Evolutionary conservation across 768 basidiomycete genomes (phyloP), one percentile per base, ranked within the genome.

Genomic region (Trametes sanguinea): DNA sequence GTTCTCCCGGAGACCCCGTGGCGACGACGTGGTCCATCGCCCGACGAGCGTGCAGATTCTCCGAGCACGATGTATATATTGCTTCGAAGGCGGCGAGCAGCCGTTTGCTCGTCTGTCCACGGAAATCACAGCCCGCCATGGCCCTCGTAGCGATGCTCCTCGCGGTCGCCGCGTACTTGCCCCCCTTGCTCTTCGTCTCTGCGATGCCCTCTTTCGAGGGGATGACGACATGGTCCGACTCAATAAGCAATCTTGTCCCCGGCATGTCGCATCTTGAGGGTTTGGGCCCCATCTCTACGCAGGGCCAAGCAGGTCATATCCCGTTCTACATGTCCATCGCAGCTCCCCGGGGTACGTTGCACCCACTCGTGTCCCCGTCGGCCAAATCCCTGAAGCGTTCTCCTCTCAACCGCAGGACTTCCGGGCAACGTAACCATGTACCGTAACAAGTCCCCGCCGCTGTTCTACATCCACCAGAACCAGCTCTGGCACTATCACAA

Each of bases 401-500:
- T 37, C 35, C 35, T 37, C 35, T 37, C 22, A 22, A 22, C 22
- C 22, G 32, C 69, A 86, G 84, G 80, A 27, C 62, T 70, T 39
- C 74, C 78, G 7, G 82, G 83, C 42, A 82, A 85, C 61, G 71
- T 83, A 32, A 84, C 83, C 6, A 67, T 83, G 13, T 61, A 72
- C 48, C 69, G 73, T 22, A 63, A 66, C 55, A 65, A 71, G 56
- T 51, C 60, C 9, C 81, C 82, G 13, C 76, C 82, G 7, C 67
- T 83, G 16, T 87, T 86, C 72, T 85, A 83, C 72, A 76, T 87
- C 63, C 74, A 79, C 66, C 76, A 78, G 60, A 73, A 78, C 50
- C 79, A 81, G 51, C 76, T 87, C 29, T 84, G 78, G 75, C 80
- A 82, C 53, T 79, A 78, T 67, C 76, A 78, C 57, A 87, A 88